Evolutionary conservation across 2,329 filamentous ascomycete species (phyloP).

Genomic region (Madurella fahalii): DNA sequence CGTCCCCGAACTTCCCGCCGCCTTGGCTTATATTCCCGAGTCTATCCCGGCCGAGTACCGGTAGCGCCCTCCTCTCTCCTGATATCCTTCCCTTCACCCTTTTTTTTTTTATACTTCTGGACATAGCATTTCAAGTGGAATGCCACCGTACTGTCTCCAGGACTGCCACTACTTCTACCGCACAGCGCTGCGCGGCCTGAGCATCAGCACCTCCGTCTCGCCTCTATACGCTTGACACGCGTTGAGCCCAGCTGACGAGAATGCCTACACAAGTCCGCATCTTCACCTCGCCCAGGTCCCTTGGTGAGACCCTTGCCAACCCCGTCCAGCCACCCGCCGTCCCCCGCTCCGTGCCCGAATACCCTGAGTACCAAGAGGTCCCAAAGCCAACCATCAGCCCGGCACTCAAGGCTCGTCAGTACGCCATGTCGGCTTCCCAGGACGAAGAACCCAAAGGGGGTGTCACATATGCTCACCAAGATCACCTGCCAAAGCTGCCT

Average conservation of each 20-base stretch:
- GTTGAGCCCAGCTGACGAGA: conserved; percentile 42
- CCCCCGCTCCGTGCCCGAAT: conserved; percentile 38
- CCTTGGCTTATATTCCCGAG: conserved; percentile 19
- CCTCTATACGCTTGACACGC: conserved; percentile 63
- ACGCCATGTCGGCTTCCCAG: conserved; percentile 42
- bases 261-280: conserved; percentile 65
- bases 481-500: conserved; percentile 83
- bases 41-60: conserved; percentile 20
- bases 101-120: background rate
- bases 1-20: conserved; percentile 7
- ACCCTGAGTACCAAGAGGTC: conserved; percentile 34
- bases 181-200: conserved; percentile 80
- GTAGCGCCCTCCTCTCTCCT: conserved; percentile 11
- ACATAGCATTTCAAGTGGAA: conserved; percentile 46
- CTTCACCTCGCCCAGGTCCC: conserved; percentile 64
- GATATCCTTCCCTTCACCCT: background rate
- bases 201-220: conserved; percentile 73
- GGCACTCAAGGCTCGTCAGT: conserved; percentile 28
- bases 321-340: conserved; percentile 35
- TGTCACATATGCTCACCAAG: conserved; percentile 85
- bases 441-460: conserved; percentile 58
- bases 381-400: conserved; percentile 31
- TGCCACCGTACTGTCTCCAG: conserved; percentile 78
- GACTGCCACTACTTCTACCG: conserved; percentile 93
- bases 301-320: conserved; percentile 64